These are phyloP conservation scores for Chytriomyces sp. DNA, from an alignment of 192 early-diverging fungal genomes.

Conservation along the genomic window DNA sequence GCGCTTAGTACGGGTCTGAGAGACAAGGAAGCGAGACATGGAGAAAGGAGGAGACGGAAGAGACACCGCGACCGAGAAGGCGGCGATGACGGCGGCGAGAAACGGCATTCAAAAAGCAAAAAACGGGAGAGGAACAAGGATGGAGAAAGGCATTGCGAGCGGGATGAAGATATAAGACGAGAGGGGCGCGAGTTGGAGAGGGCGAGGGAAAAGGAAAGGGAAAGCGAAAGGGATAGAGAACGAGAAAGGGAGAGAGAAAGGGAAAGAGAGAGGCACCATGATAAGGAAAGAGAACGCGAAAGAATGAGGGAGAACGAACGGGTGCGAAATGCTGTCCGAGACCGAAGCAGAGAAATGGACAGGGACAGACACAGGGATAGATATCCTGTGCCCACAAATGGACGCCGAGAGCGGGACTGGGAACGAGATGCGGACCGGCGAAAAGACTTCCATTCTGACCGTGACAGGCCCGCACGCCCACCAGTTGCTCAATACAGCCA, in stretches of 20 bases:
- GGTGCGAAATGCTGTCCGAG: background rate
- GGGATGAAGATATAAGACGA: background rate
- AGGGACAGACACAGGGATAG: background rate
- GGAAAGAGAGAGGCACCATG: constrained; percentile 6
- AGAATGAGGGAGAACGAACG: constrained; percentile 1
- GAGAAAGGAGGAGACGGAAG: background rate
- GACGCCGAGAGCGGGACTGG: constrained; percentile 7
- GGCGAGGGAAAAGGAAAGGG: background rate
- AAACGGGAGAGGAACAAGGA: too few species aligned
- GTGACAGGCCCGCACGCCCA: background rate
- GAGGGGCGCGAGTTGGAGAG: background rate
- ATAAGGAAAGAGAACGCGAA: constrained; percentile 15
- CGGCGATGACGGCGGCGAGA: background rate
- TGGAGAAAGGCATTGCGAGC: background rate
- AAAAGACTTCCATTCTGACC: background rate
- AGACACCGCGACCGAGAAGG: constrained; percentile 7
- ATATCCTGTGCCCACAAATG: background rate
- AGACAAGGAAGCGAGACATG: background rate
- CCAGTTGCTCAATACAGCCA: background rate
- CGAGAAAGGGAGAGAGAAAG: constrained; percentile 18
- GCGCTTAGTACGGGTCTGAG: background rate
- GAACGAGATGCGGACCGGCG: background rate
- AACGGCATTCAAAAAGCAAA: background rate
- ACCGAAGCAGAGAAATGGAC: background rate
- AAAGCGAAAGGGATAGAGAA: background rate